phyloP scores from a whole-genome alignment of 208 protist species.

The Naegleria fowleri region DNA sequence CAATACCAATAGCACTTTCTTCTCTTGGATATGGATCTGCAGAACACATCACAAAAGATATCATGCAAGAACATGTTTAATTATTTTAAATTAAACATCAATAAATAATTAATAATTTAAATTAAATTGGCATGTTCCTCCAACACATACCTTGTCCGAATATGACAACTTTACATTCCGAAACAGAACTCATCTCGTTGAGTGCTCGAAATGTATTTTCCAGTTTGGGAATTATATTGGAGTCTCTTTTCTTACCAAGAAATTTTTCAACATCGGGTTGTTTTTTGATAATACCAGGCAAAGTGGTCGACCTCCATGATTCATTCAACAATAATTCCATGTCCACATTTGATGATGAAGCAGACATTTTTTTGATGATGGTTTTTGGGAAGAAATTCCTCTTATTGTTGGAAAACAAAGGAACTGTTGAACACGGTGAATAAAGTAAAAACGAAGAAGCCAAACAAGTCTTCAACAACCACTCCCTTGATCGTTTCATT shows the following conservation, averaged over 20 bases:
- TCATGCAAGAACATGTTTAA: too few relatives aligned
- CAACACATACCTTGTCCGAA: neutral
- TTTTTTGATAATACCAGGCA: neutral
- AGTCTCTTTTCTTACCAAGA: neutral
- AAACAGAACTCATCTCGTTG: neutral
- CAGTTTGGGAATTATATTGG: neutral
- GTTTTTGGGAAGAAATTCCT: too few relatives aligned
- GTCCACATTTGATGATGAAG: neutral
- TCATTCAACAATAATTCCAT: conserved; percentile 1
- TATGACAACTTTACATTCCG: neutral
- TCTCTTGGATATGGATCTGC: neutral
- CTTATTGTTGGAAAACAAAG: too few relatives aligned
- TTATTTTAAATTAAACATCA: too few relatives aligned
- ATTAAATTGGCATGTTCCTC: neutral
- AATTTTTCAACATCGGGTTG: neutral
- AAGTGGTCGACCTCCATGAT: neutral
- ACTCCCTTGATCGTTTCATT: too few relatives aligned
- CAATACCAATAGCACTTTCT: neutral
- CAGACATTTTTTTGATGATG: too few relatives aligned
- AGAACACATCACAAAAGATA: too few relatives aligned
- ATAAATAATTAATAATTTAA: too few relatives aligned
- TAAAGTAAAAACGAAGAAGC: too few relatives aligned
- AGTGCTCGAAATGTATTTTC: conserved; percentile 1
- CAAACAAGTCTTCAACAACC: too few relatives aligned
- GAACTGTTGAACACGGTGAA: too few relatives aligned